Base-by-base conservation (phyloP, 1,284 basidiomycete species). In the Cronartium quercuum region DNA sequence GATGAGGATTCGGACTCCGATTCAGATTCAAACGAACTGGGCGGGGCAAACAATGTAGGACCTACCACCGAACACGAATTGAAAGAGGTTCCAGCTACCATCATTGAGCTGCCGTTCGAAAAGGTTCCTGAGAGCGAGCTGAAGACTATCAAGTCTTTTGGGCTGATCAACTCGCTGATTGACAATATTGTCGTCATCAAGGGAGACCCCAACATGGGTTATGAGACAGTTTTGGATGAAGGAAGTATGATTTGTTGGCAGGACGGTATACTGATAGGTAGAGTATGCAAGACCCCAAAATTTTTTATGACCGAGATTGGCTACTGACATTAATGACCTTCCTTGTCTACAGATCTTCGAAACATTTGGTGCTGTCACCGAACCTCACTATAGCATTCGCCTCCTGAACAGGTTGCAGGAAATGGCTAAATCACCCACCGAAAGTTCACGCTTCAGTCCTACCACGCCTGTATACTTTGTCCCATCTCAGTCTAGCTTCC, bases 361-460 rank as follows among this genome's bases (percentile, higher is more conserved):
- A 47, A 75, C 71, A 6, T 75, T 75, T 51, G 71, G 71, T 57
- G 64, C 71, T 15, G 71, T 75, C 18, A 75, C 64, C 34, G 58
- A 61, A 40, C 71, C 71, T 7, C 58, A 75, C 35, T 75, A 75
- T n/a, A 75, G 71, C 29, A 61, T 61, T 61, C 60, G 60, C 34
- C 60, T 61, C 18, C 35, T 18, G 6, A 61, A 35, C n/a, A 38
- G 37, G 34, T 61, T 38, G 10, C 24, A 38, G n/a, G 60, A 61
- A 35, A 34, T 38, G 35, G 29, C 60, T 13, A 61, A 61, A n/a
- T 24, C 18, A 15, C 29, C 29, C n/a, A 3, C 7, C 9, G 65
- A 47, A 3, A 44, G 61, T 35, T 24, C 51, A 24, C 24, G 57
- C 38, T 65, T 75, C 12, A 61, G 51, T 15, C 51, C 65, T 10